A percentile compares a stretch with the other conserved stretches of the same genome.
phyloP scores from a whole-genome alignment of 192 early-diverging fungal species.

The Linnemannia schmuckeri region DNA sequence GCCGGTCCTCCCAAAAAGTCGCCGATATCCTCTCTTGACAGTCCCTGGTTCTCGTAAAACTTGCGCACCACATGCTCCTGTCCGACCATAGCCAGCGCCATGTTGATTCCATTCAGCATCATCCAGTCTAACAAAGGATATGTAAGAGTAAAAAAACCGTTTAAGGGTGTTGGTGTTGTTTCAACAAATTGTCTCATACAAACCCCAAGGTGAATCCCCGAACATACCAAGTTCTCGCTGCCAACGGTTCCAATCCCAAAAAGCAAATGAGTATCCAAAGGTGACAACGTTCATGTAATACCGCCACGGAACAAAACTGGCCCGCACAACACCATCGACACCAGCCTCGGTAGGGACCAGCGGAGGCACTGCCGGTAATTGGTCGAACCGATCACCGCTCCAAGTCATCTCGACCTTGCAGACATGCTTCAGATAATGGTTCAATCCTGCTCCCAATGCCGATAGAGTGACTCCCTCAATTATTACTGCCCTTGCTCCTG shows the following conservation, averaged over 20 bases:
- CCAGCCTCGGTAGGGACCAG: neutral
- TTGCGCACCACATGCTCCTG: constrained; percentile 47
- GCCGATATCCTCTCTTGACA: constrained; percentile 20
- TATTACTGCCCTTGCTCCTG: neutral
- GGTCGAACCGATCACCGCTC: constrained; percentile 47
- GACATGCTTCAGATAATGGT: constrained; percentile 38
- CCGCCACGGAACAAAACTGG: constrained; percentile 51
- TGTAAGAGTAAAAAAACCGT: neutral
- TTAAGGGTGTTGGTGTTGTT: neutral
- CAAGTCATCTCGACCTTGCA: constrained; percentile 52
- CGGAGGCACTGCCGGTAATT: constrained; percentile 30
- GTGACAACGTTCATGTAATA: constrained; percentile 58
- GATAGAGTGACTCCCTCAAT: constrained; percentile 28
- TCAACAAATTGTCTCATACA: neutral
- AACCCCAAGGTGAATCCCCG: too few relatives aligned
- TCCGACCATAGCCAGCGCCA: constrained; percentile 46
- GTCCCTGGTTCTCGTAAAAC: constrained; percentile 40
- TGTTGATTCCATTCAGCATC: constrained; percentile 51
- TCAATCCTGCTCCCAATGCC: constrained; percentile 40
- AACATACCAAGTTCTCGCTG: constrained; percentile 43
- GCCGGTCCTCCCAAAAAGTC: constrained; percentile 43
- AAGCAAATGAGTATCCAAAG: constrained; percentile 47
- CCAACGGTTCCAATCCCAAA: constrained; percentile 56
- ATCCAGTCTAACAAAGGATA: constrained; percentile 42
- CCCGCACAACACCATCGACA: constrained; percentile 4